Conservation (phyloP, 164 flowering plant species). For the Cinnamomum chago region DNA sequence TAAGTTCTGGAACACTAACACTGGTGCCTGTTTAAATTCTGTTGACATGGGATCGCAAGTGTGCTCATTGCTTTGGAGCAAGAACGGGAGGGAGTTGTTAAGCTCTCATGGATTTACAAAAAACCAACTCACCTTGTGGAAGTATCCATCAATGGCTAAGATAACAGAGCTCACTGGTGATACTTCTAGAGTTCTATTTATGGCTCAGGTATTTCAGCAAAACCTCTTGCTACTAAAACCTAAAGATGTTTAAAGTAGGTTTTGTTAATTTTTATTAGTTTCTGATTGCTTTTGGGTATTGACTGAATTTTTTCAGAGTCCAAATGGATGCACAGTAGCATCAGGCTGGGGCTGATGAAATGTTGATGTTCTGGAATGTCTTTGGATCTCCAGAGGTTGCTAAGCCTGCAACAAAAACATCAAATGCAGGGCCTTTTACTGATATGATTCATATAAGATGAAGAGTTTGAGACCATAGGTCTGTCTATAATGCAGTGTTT, state of each 20-base stretch:
- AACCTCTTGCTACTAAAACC: background rate
- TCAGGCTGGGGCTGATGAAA: constrained; percentile 52
- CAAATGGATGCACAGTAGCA: constrained; percentile 56
- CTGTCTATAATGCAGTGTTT: background rate
- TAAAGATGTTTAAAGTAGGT: background rate
- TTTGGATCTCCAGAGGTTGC: constrained; percentile 40
- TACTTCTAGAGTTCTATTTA: constrained; percentile 57
- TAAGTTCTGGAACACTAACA: constrained; percentile 62
- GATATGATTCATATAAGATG: constrained; percentile 38
- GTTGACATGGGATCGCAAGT: constrained; percentile 67
- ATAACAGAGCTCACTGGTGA: constrained; percentile 62
- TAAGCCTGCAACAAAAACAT: constrained; percentile 25
- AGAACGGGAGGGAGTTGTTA: constrained; percentile 51
- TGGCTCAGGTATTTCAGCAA: constrained; percentile 43
- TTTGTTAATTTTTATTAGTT: background rate
- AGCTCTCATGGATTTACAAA: constrained; percentile 60
- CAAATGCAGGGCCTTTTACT: constrained; percentile 42
- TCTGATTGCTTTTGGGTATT: background rate
- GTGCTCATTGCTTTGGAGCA: constrained; percentile 57
- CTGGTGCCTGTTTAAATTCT: constrained; percentile 58
- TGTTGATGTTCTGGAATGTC: constrained; percentile 45
- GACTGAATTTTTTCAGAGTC: constrained; percentile 29
- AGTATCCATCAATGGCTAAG: constrained; percentile 65
- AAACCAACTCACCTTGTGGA: constrained; percentile 62
- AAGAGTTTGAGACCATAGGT: background rate